These are phyloP conservation scores for Teratosphaeria epicoccoides DNA, from an alignment of 2,329 filamentous ascomycete species.

Conservation along the genomic window DNA sequence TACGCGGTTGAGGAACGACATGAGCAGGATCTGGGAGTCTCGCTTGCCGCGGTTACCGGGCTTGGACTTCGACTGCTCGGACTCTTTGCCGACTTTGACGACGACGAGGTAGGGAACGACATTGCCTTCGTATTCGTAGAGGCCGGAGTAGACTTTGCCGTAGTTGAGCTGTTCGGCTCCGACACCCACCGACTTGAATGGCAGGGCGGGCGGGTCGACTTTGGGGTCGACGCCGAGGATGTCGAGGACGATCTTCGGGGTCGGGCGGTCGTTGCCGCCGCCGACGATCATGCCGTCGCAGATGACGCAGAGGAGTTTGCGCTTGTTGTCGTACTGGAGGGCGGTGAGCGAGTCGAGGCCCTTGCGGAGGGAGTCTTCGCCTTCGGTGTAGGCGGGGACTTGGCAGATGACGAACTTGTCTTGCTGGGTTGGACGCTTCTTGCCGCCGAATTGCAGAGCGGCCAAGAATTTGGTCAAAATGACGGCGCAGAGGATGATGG, in stretches of 20 bases:
- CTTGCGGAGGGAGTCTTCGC: conserved; percentile 86
- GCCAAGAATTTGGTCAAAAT: conserved; percentile 84
- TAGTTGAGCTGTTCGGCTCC: conserved; percentile 93
- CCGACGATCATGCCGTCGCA: conserved; percentile 97
- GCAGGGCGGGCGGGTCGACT: conserved; percentile 83
- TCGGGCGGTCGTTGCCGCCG: conserved; percentile 89
- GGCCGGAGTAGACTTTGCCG: conserved; percentile 93
- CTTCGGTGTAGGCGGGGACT: conserved; percentile 95
- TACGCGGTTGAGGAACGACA: conserved; percentile 97
- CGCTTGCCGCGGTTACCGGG: conserved; percentile 97
- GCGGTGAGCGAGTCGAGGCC: conserved; percentile 90
- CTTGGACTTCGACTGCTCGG: conserved; percentile 80
- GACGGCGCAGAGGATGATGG: conserved; percentile 69
- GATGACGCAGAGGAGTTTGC: conserved; percentile 91
- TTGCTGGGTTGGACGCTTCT: conserved; percentile 76
- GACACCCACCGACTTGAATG: conserved; percentile 84
- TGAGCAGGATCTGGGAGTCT: conserved; percentile 89
- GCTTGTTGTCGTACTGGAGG: conserved; percentile 94
- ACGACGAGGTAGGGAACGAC: conserved; percentile 93
- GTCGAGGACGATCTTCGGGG: conserved; percentile 93
- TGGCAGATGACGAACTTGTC: conserved; percentile 99
- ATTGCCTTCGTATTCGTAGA: conserved; percentile 96
- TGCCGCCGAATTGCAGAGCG: conserved; percentile 85
- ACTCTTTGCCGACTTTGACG: conserved; percentile 95
- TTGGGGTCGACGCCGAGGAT: conserved; percentile 96